Conservation (phyloP, 2,329 filamentous ascomycete species). For the Xenosphaeropsis pyriputrescens region DNA sequence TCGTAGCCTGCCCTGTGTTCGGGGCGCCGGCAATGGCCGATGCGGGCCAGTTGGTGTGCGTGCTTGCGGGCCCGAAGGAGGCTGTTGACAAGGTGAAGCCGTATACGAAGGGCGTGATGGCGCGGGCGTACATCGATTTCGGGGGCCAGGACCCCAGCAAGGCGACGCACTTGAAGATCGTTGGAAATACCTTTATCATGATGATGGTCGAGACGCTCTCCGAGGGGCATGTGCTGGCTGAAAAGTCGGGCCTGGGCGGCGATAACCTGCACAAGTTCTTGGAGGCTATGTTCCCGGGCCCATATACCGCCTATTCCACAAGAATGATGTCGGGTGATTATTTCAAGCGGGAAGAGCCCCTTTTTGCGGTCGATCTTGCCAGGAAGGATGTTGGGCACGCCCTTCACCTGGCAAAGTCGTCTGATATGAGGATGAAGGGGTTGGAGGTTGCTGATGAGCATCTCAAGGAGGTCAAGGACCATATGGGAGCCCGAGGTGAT, state of each 20-base stretch:
- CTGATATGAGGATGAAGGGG: conserved; percentile 47
- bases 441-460: conserved; percentile 55
- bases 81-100: conserved; percentile 51
- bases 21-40: conserved; percentile 59
- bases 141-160: conserved; percentile 51
- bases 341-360: conserved; percentile 58
- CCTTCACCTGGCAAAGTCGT: conserved; percentile 44
- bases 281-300: conserved; percentile 58
- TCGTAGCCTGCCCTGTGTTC: conserved; percentile 65
- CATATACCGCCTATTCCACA: conserved; percentile 59
- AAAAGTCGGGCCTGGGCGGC: conserved; percentile 64
- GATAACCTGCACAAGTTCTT: conserved; percentile 59
- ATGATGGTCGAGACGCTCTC: conserved; percentile 70
- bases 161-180: conserved; percentile 60
- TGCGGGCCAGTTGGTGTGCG: conserved; percentile 54
- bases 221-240: conserved; percentile 65
- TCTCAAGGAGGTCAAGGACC: conserved; percentile 52
- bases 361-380: conserved; percentile 72
- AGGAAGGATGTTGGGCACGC: conserved; percentile 73
- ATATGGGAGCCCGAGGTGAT: conserved; percentile 58
- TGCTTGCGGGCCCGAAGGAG: conserved; percentile 49
- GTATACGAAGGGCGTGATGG: conserved; percentile 60
- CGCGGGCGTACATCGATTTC: conserved; percentile 55
- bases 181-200: conserved; percentile 75
- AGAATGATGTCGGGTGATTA: conserved; percentile 68